These are phyloP conservation scores for Ganoderma boninense DNA, from an alignment of 1,284 basidiomycete genomes.

Conservation along the genomic window DNA sequence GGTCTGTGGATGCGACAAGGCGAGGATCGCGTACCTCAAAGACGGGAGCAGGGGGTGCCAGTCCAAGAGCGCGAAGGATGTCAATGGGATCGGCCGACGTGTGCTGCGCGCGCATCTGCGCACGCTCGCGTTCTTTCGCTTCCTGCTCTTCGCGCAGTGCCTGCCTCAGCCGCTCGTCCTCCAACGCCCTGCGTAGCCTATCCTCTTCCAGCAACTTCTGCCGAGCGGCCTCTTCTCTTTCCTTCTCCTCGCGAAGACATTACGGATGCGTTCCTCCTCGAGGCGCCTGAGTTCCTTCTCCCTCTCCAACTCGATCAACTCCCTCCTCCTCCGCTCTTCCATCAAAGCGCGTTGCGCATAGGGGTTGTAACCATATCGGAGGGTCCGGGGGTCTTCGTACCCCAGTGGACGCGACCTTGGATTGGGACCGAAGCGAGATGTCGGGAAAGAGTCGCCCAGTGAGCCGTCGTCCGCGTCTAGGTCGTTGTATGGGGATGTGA, in stretches of 20 bases:
- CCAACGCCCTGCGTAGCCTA: conserved; percentile 21
- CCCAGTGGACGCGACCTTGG: conserved; percentile 16
- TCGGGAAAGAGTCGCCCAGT: conserved; percentile 17
- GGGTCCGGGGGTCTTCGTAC: conserved; percentile 6
- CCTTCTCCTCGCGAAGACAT: conserved; percentile 35
- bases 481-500: conserved; percentile 28
- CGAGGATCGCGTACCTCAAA: conserved; percentile 20
- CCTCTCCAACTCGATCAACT: conserved; percentile 36
- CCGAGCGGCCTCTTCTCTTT: conserved; percentile 36
- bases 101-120: conserved; percentile 23
- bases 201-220: conserved; percentile 32
- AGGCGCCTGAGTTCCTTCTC: conserved; percentile 33
- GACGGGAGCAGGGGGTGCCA: conserved; percentile 20
- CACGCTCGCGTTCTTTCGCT: conserved; percentile 24
- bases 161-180: conserved; percentile 29
- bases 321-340: conserved; percentile 33
- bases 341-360: conserved; percentile 31
- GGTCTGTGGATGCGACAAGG: no score
- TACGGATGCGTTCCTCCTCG: conserved; percentile 34
- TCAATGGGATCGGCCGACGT: conserved; percentile 32
- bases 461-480: conserved; percentile 17
- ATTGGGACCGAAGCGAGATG: conserved; percentile 15
- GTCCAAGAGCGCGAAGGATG: conserved; percentile 33
- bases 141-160: conserved; percentile 28
- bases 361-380: conserved; percentile 24